Evolutionary conservation across 2,329 filamentous ascomycete genomes (phyloP).

Genomic region (Beauveria scarabaeidicola): DNA sequence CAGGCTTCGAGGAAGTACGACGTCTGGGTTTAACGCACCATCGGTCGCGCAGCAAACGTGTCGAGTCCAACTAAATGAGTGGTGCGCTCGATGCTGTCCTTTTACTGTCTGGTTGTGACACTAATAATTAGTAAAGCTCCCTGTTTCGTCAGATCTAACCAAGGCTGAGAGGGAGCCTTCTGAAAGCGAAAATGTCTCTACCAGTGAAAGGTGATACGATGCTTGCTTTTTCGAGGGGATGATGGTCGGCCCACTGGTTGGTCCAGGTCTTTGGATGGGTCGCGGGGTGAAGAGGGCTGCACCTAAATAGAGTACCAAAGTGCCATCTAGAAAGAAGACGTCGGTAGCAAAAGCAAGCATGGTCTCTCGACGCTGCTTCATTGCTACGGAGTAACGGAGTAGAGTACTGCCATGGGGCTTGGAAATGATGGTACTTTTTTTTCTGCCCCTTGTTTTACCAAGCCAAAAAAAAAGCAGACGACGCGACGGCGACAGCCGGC

Average conservation of each 20-base stretch:
- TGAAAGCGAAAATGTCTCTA: background rate
- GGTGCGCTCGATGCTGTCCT: background rate
- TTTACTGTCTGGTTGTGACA: background rate
- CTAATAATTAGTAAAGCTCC: background rate
- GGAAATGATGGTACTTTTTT: background rate
- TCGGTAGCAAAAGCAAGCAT: conserved; percentile 4
- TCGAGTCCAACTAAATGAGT: background rate
- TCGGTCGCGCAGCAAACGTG: too few relatives aligned
- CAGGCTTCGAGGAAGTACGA: background rate
- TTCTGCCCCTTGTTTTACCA: background rate
- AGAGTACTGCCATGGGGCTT: background rate
- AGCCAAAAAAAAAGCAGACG: background rate
- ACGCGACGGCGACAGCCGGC: background rate
- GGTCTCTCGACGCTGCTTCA: background rate
- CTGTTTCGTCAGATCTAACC: background rate
- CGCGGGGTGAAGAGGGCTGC: background rate
- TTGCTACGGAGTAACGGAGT: too few relatives aligned
- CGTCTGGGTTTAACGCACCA: background rate
- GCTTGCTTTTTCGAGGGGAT: conserved; percentile 10
- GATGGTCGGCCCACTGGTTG: background rate
- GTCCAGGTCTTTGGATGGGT: background rate
- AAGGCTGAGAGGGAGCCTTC: background rate
- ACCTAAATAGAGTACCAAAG: background rate
- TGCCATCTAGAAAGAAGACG: background rate
- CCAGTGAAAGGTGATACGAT: background rate